Evolutionary conservation across 495 filamentous ascomycete genomes (phyloP), one percentile per base, ranked within the genome.

Genomic region (Podospora fimiseda): DNA sequence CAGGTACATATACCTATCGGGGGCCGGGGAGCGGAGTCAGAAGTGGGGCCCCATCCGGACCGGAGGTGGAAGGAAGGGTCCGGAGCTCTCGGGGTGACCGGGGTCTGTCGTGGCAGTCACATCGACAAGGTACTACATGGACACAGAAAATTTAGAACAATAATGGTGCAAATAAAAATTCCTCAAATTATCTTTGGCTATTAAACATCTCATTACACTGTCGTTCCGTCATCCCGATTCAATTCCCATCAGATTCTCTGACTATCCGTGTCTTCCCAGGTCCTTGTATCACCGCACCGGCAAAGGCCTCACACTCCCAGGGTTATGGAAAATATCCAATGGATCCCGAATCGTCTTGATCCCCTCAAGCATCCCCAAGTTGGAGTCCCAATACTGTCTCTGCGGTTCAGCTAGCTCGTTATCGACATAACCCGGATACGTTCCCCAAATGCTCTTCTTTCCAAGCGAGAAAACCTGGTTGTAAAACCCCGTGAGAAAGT

Each of bases 351-450:
- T 56, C 41, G 56, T 53, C 72, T 88, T 88, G 20, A 86, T 62
- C 21, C 55, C 51, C 36, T 70, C 47, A 52, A 88, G 61, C 41
- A 45, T 51, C 43, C 76, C 71, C 24, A 79, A 61, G 27, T 72
- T 72, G 0, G 64, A 51, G 1, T 80, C 81, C 74, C 82, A 90
- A 60, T 85, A 85, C 56, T 76, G 59, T 48, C 62, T 51, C 48
- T 78, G 77, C 0, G 79, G 74, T 20, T 72, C 60, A 22, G 60
- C 60, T 51, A 87, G 56, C 3, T 63, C 67, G 1, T 83, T 80
- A 63, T 91, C 87, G 4, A 89, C 78, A 59, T 89, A 89, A 16
- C 87, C 88, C 0, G 85, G 74, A 66, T 90, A 91, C 0, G 80
- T 82, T 1, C 66, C 70, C 46, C 77, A 72, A 0, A 64, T 58